These are phyloP conservation scores for Amanita rimosa DNA, from an alignment of 768 basidiomycete genomes.

Conservation along the genomic window DNA sequence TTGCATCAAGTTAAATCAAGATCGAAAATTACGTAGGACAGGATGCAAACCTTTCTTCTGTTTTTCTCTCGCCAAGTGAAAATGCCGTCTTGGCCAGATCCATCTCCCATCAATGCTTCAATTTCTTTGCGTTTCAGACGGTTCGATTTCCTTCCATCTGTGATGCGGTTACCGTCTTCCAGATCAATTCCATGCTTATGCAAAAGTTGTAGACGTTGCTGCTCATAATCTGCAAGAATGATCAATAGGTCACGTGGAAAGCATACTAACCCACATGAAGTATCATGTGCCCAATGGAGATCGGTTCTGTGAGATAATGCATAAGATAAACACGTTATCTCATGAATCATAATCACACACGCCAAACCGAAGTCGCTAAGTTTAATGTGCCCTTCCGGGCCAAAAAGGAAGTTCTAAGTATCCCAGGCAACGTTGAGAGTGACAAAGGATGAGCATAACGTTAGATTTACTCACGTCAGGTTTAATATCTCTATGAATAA, in stretches of 20 bases:
- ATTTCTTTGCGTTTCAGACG: slow-evolving; percentile 75
- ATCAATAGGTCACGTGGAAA: slow-evolving; percentile 9
- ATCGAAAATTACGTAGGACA: slow-evolving; percentile 7
- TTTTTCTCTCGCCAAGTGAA: slow-evolving; percentile 97
- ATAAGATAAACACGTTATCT: slow-evolving; percentile 9
- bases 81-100: slow-evolving; percentile 69
- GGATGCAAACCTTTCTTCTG: slow-evolving; percentile 58
- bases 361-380: slow-evolving; percentile 95
- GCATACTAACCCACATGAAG: slow-evolving; percentile 48
- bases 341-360: slow-evolving; percentile 36
- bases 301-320: slow-evolving; percentile 50
- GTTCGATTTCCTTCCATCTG: slow-evolving; percentile 63
- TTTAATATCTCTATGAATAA: slow-evolving; percentile 97
- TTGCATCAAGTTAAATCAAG: slow-evolving; percentile 20
- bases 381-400: slow-evolving; percentile 86
- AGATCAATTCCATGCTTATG: slow-evolving; percentile 94
- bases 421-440: slow-evolving; percentile 10
- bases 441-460: slow-evolving; percentile 11
- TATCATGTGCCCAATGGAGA: slow-evolving; percentile 96
- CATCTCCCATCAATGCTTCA: slow-evolving; percentile 76
- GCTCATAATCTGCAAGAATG: slow-evolving; percentile 69
- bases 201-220: slow-evolving; percentile 79
- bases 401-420: slow-evolving; percentile 86
- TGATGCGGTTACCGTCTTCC: slow-evolving; percentile 57
- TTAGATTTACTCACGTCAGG: slow-evolving; percentile 59